Evolutionary conservation across 768 basidiomycete species (phyloP).

Genomic region (Termitomyces sp.): DNA sequence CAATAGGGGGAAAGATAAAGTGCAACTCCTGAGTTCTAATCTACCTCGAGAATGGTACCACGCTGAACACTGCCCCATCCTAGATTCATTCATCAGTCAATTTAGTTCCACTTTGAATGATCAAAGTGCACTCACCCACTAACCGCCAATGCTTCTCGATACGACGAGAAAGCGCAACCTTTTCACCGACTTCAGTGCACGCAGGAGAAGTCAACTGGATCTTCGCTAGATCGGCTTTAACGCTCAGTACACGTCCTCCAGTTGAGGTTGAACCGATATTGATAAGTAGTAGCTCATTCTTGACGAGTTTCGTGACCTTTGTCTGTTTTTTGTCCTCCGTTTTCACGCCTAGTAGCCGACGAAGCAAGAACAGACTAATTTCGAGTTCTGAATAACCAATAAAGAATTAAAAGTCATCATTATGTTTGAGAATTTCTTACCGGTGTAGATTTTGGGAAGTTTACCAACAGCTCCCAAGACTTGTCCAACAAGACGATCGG

Average conservation of each 20-base stretch:
- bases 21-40: constrained; percentile 35
- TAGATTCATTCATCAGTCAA: constrained; percentile 16
- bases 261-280: constrained; percentile 98
- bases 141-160: constrained; percentile 99
- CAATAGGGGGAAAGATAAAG: neutral
- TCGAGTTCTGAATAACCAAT: constrained; percentile 61
- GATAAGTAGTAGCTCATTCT: constrained; percentile 90
- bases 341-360: constrained; percentile 95
- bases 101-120: neutral
- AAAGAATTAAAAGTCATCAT: neutral
- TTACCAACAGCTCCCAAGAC: constrained; percentile 94
- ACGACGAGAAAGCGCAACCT: constrained; percentile 90
- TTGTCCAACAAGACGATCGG: constrained; percentile 95
- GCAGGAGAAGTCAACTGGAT: constrained; percentile 92
- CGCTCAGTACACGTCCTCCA: constrained; percentile 90
- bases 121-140: constrained; percentile 61
- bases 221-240: constrained; percentile 93
- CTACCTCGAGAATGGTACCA: constrained; percentile 79
- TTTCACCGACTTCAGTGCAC: constrained; percentile 96
- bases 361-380: constrained; percentile 91
- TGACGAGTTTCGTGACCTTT: constrained; percentile 87
- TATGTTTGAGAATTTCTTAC: constrained; percentile 30
- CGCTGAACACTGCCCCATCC: constrained; percentile 81
- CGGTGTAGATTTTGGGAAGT: constrained; percentile 89
- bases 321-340: constrained; percentile 99